A percentile compares a stretch with the other conserved stretches of the same genome.
Evolutionary conservation across 805 yeast species (phyloP).

Genomic region (Metschnikowia continentalis): DNA sequence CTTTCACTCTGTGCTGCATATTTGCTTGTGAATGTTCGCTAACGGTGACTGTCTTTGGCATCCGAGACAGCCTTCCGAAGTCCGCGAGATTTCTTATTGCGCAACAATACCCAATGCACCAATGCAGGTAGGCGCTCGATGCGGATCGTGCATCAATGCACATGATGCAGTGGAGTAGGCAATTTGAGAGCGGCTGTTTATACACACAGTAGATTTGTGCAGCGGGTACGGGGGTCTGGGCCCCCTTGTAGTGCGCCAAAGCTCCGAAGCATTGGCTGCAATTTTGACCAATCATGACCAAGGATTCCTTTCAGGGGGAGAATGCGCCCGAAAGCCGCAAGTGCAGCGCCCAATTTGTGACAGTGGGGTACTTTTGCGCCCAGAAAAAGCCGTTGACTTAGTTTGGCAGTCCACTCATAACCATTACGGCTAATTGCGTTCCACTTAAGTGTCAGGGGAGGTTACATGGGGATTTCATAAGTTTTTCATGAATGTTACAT

Average conservation of each 20-base stretch:
- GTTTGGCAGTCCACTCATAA: too few species aligned
- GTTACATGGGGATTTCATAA: neutral
- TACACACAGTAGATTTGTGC: neutral
- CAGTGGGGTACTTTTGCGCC: neutral
- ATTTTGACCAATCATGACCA: neutral
- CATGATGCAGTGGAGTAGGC: conserved; percentile 1
- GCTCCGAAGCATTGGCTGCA: neutral
- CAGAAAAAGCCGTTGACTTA: too few species aligned
- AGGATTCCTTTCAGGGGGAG: too few species aligned
- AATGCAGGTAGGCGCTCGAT: neutral
- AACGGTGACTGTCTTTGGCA: neutral
- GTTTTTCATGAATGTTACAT: neutral
- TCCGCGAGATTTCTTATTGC: conserved; percentile 1
- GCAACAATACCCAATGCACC: neutral
- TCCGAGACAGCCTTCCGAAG: neutral
- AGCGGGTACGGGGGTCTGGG: neutral
- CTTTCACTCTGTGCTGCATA: neutral
- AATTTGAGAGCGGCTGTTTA: neutral
- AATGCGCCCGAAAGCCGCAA: too few species aligned
- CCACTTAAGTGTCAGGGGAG: neutral
- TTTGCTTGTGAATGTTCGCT: neutral
- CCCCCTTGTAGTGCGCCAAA: neutral
- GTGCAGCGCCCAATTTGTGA: too few species aligned
- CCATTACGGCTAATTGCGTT: too few species aligned
- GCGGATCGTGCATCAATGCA: neutral